Base-by-base conservation (phyloP, 495 filamentous ascomycete species). In the Chaetomium cochliodes region DNA sequence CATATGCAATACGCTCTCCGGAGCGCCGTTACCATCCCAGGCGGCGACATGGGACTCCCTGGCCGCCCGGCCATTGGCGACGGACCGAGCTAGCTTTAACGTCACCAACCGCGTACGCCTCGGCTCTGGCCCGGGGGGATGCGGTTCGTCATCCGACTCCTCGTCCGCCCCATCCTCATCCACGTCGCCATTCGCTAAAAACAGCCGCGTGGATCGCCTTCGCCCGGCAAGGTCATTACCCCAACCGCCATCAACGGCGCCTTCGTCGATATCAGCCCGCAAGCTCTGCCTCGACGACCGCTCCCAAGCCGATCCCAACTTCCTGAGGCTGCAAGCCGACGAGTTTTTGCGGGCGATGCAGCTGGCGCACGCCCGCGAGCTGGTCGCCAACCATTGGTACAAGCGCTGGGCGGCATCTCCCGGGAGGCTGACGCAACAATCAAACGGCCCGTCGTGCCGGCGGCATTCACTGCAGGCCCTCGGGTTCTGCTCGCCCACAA, bases 391-490 rank as follows among this genome's bases (percentile, higher is more conserved):
- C 18, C 22, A 65, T 20, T 5, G 33, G 33, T 37, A 37, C 33
- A 37, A 37, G 1, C 37, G 20, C 15, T 44, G 4, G n/a, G 18
- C 20, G 9, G 57, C 20, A n/a, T 44, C 39, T 0, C 23, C 18
- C 0, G 58, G 5, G 2, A 39, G 25, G 15, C 49, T 54, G 33
- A 67, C 52, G 37, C 69, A 71, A 18, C 23, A 16, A 6, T 26
- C 15, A 15, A 62, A 67, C 1, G 60, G 67, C 9, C 58, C 59
- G 15, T 25, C n/a, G 13, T 50, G 39, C 23, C 52, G 64, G 4
- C 69, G 67, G 52, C 68, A 70, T 2, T 47, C 30, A 9, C 58
- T 60, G 22, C 68, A 70, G 7, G 62, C 22, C 2, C 16, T 63
- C 1, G 33, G 23, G 18, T 15, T 33, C 16, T 54, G 25, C 16